Evolutionary conservation across 2,329 filamentous ascomycete genomes (phyloP).

Genomic region (Aureobasidium pullulans): DNA sequence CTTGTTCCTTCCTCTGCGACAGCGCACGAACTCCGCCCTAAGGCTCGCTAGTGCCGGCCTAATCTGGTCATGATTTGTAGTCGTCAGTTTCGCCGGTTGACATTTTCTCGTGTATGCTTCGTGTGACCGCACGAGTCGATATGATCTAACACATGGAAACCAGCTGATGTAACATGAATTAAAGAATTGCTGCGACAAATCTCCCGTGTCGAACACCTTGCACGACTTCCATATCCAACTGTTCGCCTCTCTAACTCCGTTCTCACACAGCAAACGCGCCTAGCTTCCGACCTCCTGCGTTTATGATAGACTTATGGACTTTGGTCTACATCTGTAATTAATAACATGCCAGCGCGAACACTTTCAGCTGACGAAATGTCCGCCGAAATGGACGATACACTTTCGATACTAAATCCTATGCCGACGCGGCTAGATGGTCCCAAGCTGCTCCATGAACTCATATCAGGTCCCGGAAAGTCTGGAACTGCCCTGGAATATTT

Average conservation of each 20-base stretch:
- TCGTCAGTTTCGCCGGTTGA: conserved; percentile 6
- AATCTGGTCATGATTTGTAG: conserved; percentile 4
- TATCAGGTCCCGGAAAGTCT: conserved; percentile 37
- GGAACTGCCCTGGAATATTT: conserved; percentile 58
- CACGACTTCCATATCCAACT: not conserved
- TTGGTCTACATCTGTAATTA: not conserved
- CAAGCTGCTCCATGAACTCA: conserved; percentile 54
- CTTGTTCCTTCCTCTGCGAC: not conserved
- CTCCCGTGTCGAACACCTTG: not conserved
- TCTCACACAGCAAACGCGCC: not conserved
- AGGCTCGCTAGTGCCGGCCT: conserved; percentile 3
- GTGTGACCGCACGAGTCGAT: conserved; percentile 4
- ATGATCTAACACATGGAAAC: not conserved
- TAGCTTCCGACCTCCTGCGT: not conserved
- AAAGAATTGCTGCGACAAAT: not conserved
- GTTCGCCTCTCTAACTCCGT: not conserved
- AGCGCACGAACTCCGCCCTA: conserved; percentile 1
- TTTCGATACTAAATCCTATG: conserved; percentile 53
- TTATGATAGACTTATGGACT: not conserved
- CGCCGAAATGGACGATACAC: conserved; percentile 16
- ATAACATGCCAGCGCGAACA: conserved; percentile 10
- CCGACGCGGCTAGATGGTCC: conserved; percentile 49
- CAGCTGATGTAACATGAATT: not conserved
- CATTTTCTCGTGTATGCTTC: conserved; percentile 4
- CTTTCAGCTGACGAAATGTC: not conserved